Base-by-base conservation (phyloP, 2,329 filamentous ascomycete genomes). In the Cercospora brassicicola region DNA sequence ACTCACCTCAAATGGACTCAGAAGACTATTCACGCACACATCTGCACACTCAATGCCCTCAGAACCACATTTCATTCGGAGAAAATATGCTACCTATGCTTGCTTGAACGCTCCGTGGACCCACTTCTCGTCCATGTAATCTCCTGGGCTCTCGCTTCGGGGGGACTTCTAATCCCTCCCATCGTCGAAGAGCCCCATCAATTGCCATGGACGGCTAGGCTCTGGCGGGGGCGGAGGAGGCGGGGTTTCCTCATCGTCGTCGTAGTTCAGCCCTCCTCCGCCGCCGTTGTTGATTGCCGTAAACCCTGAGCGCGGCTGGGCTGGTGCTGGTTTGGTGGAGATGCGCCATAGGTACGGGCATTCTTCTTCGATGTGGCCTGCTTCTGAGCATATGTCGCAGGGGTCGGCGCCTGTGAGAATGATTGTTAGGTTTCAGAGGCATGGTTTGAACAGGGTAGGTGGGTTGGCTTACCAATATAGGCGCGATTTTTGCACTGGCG, bases 301-400 rank as follows among this genome's bases (percentile, higher is more conserved):
- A n/a, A 61, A 59, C 10, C 59, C 23, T n/a, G 31, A 31, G 11
- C 33, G 28, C 36, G 20, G 42, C 28, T 23, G 56, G 39, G 59
- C 23, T 31, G 15, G 15, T 30, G 23, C 13, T 13, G 62, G n/a
- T n/a, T 20, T 20, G 9, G 48, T 63, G 11, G 55, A 42, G 18
- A 67, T 64, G 31, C 72, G 62, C 73, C 74, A 76, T 18, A 76
- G 56, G 9, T 63, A 28, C 2, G 69, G 42, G 60, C 75, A 76
- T 26, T 74, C 68, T 55, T 75, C 72, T 55, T 76, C 74, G 10
- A 73, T 64, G 36, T 76, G 73, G 13, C 48, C 59, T 42, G 59
- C 39, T 30, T 57, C 26, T 2, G 53, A n/a, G 7, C 53, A 57
- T 5, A 57, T 31, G 7, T 57, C 53, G 28, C 53, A 57, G 2